phyloP scores from a whole-genome alignment of 176 grass and related monocot species.

The Ensete glaucum region DNA sequence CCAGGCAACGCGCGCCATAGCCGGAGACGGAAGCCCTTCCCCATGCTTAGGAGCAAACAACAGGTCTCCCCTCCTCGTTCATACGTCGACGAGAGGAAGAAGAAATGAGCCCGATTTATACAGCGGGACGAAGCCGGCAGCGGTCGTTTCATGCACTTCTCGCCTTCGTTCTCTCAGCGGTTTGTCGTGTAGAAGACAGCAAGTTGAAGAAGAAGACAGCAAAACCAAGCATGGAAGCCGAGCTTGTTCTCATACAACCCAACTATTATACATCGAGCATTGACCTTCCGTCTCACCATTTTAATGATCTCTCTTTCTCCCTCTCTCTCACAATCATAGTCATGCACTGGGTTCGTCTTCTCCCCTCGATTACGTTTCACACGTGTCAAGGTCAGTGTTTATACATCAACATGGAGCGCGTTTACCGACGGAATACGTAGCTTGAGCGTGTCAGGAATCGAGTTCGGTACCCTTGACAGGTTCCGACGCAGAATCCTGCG shows the following conservation, averaged over 20 bases:
- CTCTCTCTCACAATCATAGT: not conserved
- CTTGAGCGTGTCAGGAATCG: no score
- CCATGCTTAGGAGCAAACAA: not conserved
- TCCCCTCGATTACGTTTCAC: no score
- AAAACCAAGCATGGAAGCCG: not conserved
- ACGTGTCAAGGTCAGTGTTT: no score
- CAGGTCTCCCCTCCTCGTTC: not conserved
- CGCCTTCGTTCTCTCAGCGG: not conserved
- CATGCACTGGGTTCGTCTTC: no score
- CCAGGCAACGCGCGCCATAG: not conserved
- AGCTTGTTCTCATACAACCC: not conserved
- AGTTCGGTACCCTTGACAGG: no score
- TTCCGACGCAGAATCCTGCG: no score
- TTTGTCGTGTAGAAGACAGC: not conserved
- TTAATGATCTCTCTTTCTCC: not conserved
- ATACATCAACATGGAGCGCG: no score
- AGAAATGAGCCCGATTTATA: not conserved
- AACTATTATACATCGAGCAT: not conserved
- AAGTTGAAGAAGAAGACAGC: not conserved
- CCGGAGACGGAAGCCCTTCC: not conserved
- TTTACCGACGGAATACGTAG: no score
- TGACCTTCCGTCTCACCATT: not conserved
- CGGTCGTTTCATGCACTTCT: conserved; percentile 1
- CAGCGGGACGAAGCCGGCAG: not conserved
- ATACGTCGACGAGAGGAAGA: not conserved